phyloP scores from a whole-genome alignment of 495 filamentous ascomycete species.

The Aspergillus wentii region DNA sequence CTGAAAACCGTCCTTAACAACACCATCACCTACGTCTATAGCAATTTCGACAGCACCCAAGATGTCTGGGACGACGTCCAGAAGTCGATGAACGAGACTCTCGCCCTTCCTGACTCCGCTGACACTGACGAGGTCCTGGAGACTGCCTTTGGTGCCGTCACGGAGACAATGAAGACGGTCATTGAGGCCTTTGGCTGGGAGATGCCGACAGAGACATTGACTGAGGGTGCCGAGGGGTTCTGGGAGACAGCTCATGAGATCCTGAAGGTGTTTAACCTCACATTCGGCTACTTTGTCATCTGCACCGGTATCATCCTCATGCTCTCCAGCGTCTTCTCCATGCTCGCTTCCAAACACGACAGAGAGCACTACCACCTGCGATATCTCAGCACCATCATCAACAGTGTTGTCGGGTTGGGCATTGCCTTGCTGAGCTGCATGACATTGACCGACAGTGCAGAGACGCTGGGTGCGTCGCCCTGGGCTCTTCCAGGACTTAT shows the following conservation, averaged over 20 bases:
- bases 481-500: too few relatives aligned
- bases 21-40: not conserved
- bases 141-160: too few relatives aligned
- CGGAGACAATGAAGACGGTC: too few relatives aligned
- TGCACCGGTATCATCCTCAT: slow-evolving; percentile 1
- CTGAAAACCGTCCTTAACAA: not conserved
- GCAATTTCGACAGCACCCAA: not conserved
- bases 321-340: not conserved
- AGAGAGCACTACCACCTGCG: not conserved
- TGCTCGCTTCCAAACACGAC: not conserved
- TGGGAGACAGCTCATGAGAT: too few relatives aligned
- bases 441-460: too few relatives aligned
- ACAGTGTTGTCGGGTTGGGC: too few relatives aligned
- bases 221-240: not conserved
- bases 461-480: too few relatives aligned
- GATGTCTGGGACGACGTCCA: not conserved
- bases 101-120: not conserved
- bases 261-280: too few relatives aligned
- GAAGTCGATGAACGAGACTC: not conserved
- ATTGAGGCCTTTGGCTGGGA: slow-evolving; percentile 3
- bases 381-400: too few relatives aligned
- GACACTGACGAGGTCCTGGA: too few relatives aligned
- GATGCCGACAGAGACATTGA: not conserved
- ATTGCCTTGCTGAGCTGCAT: too few relatives aligned
- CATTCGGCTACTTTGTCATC: not conserved